Evolutionary conservation across 2,329 filamentous ascomycete species (phyloP), one percentile per base, ranked within the genome.

Genomic region (Arthrobotrys sphaeroides): DNA sequence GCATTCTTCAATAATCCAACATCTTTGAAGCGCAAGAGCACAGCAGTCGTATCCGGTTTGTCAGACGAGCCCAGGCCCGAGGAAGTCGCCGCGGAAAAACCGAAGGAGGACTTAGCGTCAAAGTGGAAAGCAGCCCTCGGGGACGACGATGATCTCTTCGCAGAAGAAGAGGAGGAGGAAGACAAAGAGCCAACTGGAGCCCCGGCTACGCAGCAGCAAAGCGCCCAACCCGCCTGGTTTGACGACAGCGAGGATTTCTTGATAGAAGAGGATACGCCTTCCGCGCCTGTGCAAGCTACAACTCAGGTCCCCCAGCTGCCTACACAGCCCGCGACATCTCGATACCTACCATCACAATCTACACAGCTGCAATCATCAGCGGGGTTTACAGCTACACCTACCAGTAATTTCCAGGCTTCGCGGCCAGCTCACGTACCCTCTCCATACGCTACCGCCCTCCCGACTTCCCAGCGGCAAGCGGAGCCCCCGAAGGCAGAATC

Each of bases 211-310:
- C 82, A 1, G 80, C 81, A 24, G 84, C 84, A 33, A 74, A 80
- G 2, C 84, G 85, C 43, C 85, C 89, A 0, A 84, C 87, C 24
- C 86, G 86, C 0, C 89, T 94, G 78, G 89, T 94, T 77, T 49
- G 94, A 94, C 78, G 94, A 97, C 81, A 91, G 92, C 78, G 91
- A 94, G 80, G 93, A 92, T 0, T 91, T 97, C 74, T 84, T 97
- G 7, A 90, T 96, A 69, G 85, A 81, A 22, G 84, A 9, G 83
- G 86, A 18, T 81, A 85, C 65, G 69, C 79, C 75, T 72, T 80
- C 77, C 74, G 82, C 79, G 28, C 72, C 77, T 36, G 55, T 79
- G 38, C 79, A 80, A 45, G 42, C 78, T 31, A 60, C 77, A 2
- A 79, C 77, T 45, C 78, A 81, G 40, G 70, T 78, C 13, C 69